Conservation (phyloP, 2,329 filamentous ascomycete genomes). For the Penicillium olsonii region DNA sequence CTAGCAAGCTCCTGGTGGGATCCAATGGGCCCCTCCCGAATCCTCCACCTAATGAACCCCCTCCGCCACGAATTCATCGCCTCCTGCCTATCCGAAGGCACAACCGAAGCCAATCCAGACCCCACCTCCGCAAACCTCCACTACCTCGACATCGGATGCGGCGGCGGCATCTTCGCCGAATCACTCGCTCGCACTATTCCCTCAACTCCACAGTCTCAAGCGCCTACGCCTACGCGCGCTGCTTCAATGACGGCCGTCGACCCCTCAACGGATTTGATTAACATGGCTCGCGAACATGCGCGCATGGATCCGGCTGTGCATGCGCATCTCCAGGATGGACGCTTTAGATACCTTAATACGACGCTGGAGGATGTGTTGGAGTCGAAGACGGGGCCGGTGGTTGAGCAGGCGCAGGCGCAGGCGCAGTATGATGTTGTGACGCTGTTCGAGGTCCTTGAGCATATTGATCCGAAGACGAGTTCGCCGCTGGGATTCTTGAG, state of each 20-base stretch:
- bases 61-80: conserved; percentile 90
- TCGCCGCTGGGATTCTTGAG: conserved; percentile 72
- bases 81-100: conserved; percentile 64
- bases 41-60: conserved; percentile 97
- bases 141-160: conserved; percentile 92
- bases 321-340: conserved; percentile 51
- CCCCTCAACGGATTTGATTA: conserved; percentile 45
- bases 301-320: conserved; percentile 69
- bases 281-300: conserved; percentile 74
- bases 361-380: conserved; percentile 64
- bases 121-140: conserved; percentile 38
- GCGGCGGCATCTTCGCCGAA: conserved; percentile 95
- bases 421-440: conserved; percentile 74
- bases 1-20: conserved; percentile 98
- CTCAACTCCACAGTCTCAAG: conserved; percentile 11
- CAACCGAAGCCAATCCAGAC: conserved; percentile 38
- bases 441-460: conserved; percentile 93
- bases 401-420: conserved; percentile 1
- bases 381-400: conserved; percentile 3
- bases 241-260: conserved; percentile 49
- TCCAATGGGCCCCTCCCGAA: conserved; percentile 83
- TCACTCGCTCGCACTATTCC: conserved; percentile 48
- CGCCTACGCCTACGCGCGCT: conserved; percentile 38
- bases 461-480: conserved; percentile 72
- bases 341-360: conserved; percentile 70